These are phyloP conservation scores for Chamaenerion angustifolium DNA, from an alignment of 345 rosid species.

Conservation along the genomic window DNA sequence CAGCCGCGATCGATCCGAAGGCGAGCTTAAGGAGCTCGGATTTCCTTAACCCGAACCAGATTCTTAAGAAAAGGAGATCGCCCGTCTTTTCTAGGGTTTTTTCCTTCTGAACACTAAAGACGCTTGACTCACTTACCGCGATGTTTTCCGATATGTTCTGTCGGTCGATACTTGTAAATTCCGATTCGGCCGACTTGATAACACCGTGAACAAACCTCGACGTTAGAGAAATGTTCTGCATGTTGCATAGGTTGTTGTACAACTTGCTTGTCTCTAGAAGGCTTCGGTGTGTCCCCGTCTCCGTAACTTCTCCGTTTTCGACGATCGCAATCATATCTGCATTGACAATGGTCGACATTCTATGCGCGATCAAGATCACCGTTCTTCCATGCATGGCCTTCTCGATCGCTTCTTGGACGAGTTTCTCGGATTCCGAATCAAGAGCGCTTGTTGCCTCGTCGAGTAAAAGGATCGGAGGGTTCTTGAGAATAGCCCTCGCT, in stretches of 20 bases:
- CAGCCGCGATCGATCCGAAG: slow-evolving; percentile 43
- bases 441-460: slow-evolving; percentile 74
- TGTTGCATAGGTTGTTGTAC: slow-evolving; percentile 25
- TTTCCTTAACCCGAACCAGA: slow-evolving; percentile 37
- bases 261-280: slow-evolving; percentile 28
- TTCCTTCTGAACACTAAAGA: background rate
- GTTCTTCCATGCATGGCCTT: slow-evolving; percentile 47
- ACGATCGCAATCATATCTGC: slow-evolving; percentile 44
- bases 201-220: slow-evolving; percentile 21
- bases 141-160: too few relatives aligned
- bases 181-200: background rate
- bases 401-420: slow-evolving; percentile 53
- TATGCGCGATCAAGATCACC: slow-evolving; percentile 45
- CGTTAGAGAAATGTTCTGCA: slow-evolving; percentile 27
- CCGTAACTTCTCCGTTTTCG: slow-evolving; percentile 41
- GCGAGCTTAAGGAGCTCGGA: slow-evolving; percentile 23
- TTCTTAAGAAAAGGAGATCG: slow-evolving; percentile 28
- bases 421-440: slow-evolving; percentile 44
- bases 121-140: too few relatives aligned
- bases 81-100: slow-evolving; percentile 4
- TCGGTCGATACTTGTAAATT: background rate
- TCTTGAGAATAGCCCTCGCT: slow-evolving; percentile 51
- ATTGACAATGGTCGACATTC: slow-evolving; percentile 45
- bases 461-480: slow-evolving; percentile 51
- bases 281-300: slow-evolving; percentile 45